Base-by-base conservation (phyloP, 768 basidiomycete species). In the Phlebiopsis gigantea region DNA sequence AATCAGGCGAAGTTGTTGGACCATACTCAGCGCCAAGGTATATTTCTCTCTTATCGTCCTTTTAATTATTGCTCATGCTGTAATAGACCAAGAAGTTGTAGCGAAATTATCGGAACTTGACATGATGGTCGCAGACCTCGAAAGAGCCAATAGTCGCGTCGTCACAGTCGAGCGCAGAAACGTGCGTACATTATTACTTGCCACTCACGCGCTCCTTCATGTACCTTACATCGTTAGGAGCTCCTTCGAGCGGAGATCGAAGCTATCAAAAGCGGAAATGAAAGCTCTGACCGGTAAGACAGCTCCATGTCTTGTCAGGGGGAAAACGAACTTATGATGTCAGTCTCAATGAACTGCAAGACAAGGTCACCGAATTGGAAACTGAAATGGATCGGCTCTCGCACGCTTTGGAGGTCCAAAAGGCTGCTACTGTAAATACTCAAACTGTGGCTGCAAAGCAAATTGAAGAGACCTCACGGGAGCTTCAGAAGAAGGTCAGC, bases 241-340 rank as follows among this genome's bases (percentile, higher is more conserved):
- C 79, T 92, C n/a, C 77, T 99, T 17, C 85, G 96, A 10, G 93
- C 94, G 21, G 95, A 98, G 69, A 95, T 98, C 47, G 97, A 98
- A 69, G 79, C 87, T 0, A 84, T 95, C 49, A 85, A 90, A 53
- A 87, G 84, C 49, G 94, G 90, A 12, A 82, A 76, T 52, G 87
- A 91, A 59, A 75, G 79, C 28, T 84, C 84, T 9, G 85, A 85
- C 50, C 72, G 79, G 93, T 93, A 46, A 42, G 83, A 68, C 4
- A 25, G n/a, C 17, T 28, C 17, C 47, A 17, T 10, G 12, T 48
- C 9, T n/a, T 21, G 29, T 15, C 28, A 29, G 28, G 19, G 8
- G 34, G 44, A 48, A 25, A 31, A 21, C 30, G 21, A 7, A 21
- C n/a, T 51, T 6, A 51, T 15, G 50, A 7, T 25, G 30, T 4